Conservation (phyloP, 2,329 filamentous ascomycete species). For the Fusarium gaditjirri region DNA sequence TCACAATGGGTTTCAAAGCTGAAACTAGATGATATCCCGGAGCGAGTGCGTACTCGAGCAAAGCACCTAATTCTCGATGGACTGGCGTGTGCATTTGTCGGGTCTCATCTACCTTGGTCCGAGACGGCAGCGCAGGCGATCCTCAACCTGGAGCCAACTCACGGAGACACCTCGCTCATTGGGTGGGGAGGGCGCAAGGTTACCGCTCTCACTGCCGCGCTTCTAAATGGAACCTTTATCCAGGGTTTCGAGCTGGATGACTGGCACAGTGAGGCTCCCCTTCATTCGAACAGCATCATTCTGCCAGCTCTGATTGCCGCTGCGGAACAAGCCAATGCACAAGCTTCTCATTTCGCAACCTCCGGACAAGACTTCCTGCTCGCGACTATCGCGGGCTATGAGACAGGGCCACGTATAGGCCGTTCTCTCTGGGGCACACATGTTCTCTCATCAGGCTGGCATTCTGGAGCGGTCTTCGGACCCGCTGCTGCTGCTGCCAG, state of each 20-base stretch:
- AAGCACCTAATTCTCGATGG: constrained; percentile 5
- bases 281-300: constrained; percentile 4
- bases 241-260: constrained; percentile 10
- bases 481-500: constrained; percentile 1
- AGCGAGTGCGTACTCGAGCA: background rate
- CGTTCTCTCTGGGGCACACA: constrained; percentile 3
- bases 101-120: constrained; percentile 3
- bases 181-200: constrained; percentile 1
- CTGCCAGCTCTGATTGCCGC: constrained; percentile 1
- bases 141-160: background rate
- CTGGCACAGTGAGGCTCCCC: constrained; percentile 6
- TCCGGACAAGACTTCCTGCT: background rate
- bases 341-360: background rate
- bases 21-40: background rate
- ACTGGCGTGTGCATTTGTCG: background rate
- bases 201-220: background rate
- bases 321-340: background rate
- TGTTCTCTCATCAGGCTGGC: constrained; percentile 8
- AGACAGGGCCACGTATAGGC: background rate
- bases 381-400: constrained; percentile 1
- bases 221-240: constrained; percentile 6
- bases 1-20: constrained; percentile 3
- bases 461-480: constrained; percentile 4
- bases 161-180: background rate
- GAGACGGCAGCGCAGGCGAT: background rate